Base-by-base conservation (phyloP, 768 basidiomycete genomes). In the Leucosporidium scottii region DNA sequence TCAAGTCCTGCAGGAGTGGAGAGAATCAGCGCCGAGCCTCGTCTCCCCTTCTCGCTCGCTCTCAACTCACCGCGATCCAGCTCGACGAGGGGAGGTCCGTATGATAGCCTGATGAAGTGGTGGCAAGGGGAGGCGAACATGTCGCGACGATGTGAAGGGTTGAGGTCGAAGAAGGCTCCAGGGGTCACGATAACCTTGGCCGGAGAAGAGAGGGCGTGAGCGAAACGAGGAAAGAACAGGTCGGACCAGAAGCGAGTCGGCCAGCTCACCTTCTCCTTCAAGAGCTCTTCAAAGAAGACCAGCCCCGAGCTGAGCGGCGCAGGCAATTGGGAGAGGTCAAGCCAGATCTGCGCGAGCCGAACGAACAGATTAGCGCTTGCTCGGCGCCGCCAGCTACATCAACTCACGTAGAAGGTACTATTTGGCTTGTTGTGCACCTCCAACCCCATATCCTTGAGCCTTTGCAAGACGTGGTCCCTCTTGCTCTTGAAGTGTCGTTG, bases 271-370 rank as follows among this genome's bases (percentile, higher is more conserved):
- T 90, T 83, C 79, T 90, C 88, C 79, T 92, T 94, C 62, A 94
- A 82, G 54, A 92, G 81, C 78, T 93, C 92, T 75, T 94, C 92
- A 76, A 97, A 97, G 85, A 97, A 94, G 8, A 89, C 88, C 75
- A 96, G 80, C 25, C 93, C 93, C 74, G 90, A 91, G 80, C 92
- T 91, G 54, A 96, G 77, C 10, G 93, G 93, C 7, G 84, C 73
- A 13, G 90, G 88, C 57, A 96, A 83, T 64, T 82, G 82, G 76
- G 87, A 87, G 27, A 94, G 82, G 57, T 58, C 89, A 67, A 93
- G 84, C 92, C 36, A 58, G 23, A 58, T 58, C 54, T 55, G 17
- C 9, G 9, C 15, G 21, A 4, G 8, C 9, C 50, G 23, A 18
- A 50, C 49, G 50, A 51, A 51, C 50, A 2, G 23, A n/a, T 51